Base-by-base conservation (phyloP, 2,329 filamentous ascomycete genomes). In the Colletotrichum simmondsii region DNA sequence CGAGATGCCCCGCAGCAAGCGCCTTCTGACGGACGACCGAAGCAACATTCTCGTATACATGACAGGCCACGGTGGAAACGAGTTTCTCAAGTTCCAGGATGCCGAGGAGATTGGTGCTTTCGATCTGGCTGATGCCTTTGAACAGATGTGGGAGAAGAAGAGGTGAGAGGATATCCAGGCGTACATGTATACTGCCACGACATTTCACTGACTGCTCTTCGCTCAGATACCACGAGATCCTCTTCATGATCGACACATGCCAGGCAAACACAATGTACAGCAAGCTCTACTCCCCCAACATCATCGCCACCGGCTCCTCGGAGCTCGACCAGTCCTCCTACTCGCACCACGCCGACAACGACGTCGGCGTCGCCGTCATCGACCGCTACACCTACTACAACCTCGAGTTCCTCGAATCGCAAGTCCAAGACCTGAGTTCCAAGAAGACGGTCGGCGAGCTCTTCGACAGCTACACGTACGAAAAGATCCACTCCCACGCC, bases 121-220 rank as follows among this genome's bases (percentile, higher is more conserved):
- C 81, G 97, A 99, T 84, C 86, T 99, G 70, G 97, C 97, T 5
- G 95, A 99, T 83, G 97, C 97, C 0, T 98, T 99, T 81, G 95
- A 97, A 83, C 96, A 99, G 87, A 99, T 99, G 97, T 98, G 95
- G 94, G 97, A 99, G 88, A 99, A 99, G 91, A 97, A 97, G 86
- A 92, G 97, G 87, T 92, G 7, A 49, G 16, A 82, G n/a, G 81
- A 59, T n/a, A 22, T 8, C 11, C 14, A 46, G 4, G n/a, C 16
- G 12, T 3, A 37, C 14, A 7, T 24, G 16, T 2, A 3, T 49
- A 6, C 6, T 22, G 35, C 22, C 53, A 30, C 37, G 53, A 30
- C 37, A 26, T 5, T 60, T 59, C 4, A 11, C 61, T 63, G 8
- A 69, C 54, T 37, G 54, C 8, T 30, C 8, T 24, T 37, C 35